phyloP scores from a whole-genome alignment of 345 rosid species.

The Eucalyptus pauciflora region DNA sequence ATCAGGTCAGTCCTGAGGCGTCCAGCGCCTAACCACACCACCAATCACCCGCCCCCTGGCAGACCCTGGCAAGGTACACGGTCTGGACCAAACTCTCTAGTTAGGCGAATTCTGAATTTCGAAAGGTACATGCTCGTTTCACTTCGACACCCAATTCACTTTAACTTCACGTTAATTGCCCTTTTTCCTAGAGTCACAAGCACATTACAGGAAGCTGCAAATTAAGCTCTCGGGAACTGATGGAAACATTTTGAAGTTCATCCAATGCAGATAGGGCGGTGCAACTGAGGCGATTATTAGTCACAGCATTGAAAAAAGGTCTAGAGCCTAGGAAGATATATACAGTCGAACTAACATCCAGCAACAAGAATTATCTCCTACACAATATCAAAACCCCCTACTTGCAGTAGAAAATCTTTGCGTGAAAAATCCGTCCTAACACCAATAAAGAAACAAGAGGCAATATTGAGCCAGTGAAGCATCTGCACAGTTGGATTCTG shows the following conservation, averaged over 20 bases:
- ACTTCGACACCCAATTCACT: not conserved
- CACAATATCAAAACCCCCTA: not conserved
- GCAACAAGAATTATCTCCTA: not conserved
- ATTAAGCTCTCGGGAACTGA: not conserved
- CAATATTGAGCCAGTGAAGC: not conserved
- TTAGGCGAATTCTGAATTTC: slow-evolving; percentile 9
- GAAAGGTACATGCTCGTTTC: not conserved
- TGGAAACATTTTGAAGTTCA: not conserved
- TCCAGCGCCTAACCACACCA: slow-evolving; percentile 39
- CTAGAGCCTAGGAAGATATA: not conserved
- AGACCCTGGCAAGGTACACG: slow-evolving; percentile 56
- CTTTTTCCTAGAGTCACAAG: not conserved
- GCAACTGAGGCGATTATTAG: not conserved
- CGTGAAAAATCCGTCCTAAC: not conserved
- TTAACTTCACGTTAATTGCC: not conserved
- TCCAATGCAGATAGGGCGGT: not conserved
- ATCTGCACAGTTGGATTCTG: not conserved
- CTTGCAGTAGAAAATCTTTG: not conserved
- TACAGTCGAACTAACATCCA: not conserved
- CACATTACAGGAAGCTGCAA: not conserved
- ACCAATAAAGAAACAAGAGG: not conserved
- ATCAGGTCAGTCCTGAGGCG: slow-evolving; percentile 78
- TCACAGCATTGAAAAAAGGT: not conserved
- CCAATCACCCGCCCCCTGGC: slow-evolving; percentile 70
- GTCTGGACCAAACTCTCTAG: slow-evolving; percentile 63